Evolutionary conservation across 2,329 filamentous ascomycete species (phyloP), one percentile per base, ranked within the genome.

Genomic region (Hyphodiscus sp.): DNA sequence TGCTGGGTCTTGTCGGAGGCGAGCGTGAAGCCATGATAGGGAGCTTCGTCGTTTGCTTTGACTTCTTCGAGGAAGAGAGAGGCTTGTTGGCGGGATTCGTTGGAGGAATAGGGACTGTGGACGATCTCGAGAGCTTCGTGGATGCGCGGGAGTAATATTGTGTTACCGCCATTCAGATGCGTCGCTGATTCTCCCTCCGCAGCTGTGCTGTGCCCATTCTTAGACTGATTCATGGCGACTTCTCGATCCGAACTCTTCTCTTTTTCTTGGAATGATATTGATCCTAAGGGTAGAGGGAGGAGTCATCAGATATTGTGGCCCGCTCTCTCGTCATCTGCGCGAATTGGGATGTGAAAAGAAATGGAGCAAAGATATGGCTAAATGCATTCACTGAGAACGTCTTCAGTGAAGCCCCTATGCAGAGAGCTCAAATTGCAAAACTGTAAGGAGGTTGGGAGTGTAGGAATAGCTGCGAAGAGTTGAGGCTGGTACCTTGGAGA

Each of bases 61-160:
- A 95, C 80, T 20, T 86, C 75, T 68, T 99, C 94, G 61, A 99
- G 85, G 67, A 90, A 96, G 41, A 81, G 73, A 59, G 94, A 87
- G 45, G 94, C 94, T 69, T 94, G 81, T 68, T 87, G 81, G 59
- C 94, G 89, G 51, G 86, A 78, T 59, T 88, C 80, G 70, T 96
- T 96, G 60, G 83, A 79, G 42, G 91, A 92, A 56, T 83, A 80
- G 11, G 91, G 82, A 67, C 82, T 86, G 74, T 97, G 92, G 57
- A 96, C 89, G 63, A 95, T 81, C 63, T 94, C 83, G 62, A 99
- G 83, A 42, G 94, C 94, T 65, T 88, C 81, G 66, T 90, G 82
- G 60, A 97, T 94, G 67, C 81, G 82, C 49, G 80, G 73, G 49
- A 90, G 76, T 50, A 80, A 68, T 33, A 72, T 72, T 57, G 70